Evolutionary conservation across 2,329 filamentous ascomycete genomes (phyloP).

Genomic region (Diaporthe capsici): DNA sequence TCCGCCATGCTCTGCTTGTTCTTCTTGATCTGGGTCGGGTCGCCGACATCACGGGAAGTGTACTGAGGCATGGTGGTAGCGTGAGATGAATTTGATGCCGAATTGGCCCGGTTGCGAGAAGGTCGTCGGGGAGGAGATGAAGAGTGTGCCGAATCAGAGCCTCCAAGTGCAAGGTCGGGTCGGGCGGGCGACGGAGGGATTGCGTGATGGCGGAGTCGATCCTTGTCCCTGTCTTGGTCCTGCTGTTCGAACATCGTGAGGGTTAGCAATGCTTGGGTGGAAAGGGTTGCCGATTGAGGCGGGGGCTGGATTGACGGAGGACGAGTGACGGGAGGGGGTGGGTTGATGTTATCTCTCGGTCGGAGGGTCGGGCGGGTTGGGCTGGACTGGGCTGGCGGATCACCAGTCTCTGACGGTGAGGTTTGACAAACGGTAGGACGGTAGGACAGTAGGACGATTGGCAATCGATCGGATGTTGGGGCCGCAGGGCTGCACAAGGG

Average conservation of each 20-base stretch:
- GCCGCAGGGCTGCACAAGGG: conserved; percentile 35
- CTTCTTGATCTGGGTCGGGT: conserved; percentile 81
- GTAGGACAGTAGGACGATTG: conserved; percentile 39
- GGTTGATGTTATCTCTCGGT: conserved; percentile 17
- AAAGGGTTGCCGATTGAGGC: conserved; percentile 1
- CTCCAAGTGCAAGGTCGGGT: conserved; percentile 32
- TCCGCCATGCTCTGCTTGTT: conserved; percentile 99
- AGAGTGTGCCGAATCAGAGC: conserved; percentile 35
- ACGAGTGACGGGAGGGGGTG: conserved; percentile 1
- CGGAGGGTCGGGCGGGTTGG: neutral
- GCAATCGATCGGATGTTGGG: conserved; percentile 35
- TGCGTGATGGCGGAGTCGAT: conserved; percentile 23
- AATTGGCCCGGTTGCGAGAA: conserved; percentile 41
- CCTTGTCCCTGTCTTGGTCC: conserved; percentile 34
- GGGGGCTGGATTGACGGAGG: conserved; percentile 3
- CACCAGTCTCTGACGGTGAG: conserved; percentile 34
- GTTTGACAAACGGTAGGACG: conserved; percentile 40
- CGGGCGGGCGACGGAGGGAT: conserved; percentile 36
- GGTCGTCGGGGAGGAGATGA: conserved; percentile 42
- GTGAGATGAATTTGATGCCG: conserved; percentile 44
- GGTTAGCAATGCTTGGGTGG: conserved; percentile 35
- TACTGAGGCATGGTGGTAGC: conserved; percentile 72
- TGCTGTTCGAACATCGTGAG: conserved; percentile 38
- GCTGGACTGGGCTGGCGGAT: conserved; percentile 31
- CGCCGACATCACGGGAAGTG: conserved; percentile 76